These are phyloP conservation scores for Toxoplasma gondii DNA, from an alignment of 169 alveolate species.

Conservation along the genomic window DNA sequence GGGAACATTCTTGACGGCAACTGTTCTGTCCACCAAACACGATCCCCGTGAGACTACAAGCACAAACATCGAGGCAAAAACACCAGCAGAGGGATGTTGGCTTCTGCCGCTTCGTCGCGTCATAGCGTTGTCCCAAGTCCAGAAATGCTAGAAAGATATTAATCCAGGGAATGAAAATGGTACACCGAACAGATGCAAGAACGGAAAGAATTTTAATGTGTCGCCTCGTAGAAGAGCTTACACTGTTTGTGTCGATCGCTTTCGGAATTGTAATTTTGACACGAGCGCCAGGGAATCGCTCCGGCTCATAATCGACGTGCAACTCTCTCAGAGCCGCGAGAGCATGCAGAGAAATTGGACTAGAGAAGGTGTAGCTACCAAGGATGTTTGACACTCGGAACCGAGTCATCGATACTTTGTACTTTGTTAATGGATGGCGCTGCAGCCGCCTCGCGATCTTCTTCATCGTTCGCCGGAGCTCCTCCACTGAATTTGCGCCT, in stretches of 20 bases:
- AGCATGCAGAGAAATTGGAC: constrained; percentile 6
- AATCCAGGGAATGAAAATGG: not conserved
- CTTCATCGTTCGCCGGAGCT: constrained; percentile 33
- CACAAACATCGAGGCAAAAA: too few species aligned
- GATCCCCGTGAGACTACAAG: too few species aligned
- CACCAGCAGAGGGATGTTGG: too few species aligned
- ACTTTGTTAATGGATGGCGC: not conserved
- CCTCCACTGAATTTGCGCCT: constrained; percentile 38
- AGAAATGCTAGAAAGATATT: too few species aligned
- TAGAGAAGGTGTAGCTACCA: constrained; percentile 30
- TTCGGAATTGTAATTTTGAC: constrained; percentile 10
- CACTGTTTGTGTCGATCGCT: not conserved
- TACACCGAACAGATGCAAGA: not conserved
- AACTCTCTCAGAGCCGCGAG: constrained; percentile 31
- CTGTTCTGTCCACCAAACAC: too few species aligned
- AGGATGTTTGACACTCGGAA: constrained; percentile 45
- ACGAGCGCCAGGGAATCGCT: constrained; percentile 55
- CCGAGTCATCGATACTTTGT: not conserved
- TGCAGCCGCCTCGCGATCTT: constrained; percentile 43
- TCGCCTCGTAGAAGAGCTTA: not conserved
- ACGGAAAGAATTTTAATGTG: not conserved
- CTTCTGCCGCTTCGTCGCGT: too few species aligned
- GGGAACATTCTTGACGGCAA: too few species aligned
- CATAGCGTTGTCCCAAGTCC: too few species aligned
- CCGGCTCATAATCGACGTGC: constrained; percentile 50